Conservation (phyloP, 129 eudicot genomes). For the Heracleum sosnowskyi region DNA sequence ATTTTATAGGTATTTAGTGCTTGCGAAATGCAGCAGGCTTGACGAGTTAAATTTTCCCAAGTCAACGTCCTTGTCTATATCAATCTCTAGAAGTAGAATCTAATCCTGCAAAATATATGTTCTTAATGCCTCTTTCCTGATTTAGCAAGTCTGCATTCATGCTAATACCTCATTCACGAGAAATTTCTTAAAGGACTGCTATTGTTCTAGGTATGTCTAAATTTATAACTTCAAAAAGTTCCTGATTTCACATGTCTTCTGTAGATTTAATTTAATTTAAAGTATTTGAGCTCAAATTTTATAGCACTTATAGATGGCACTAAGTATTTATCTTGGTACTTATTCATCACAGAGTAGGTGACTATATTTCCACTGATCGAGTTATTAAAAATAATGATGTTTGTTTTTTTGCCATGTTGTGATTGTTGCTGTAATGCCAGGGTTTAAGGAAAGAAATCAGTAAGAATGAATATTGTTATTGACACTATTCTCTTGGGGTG, state of each 20-base stretch:
- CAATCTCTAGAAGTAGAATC: neutral
- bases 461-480: neutral
- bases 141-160: neutral
- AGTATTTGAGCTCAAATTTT: neutral
- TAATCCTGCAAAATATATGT: neutral
- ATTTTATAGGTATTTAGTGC: too few relatives aligned
- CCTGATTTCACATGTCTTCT: neutral
- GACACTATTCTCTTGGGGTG: neutral
- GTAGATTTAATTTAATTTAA: neutral
- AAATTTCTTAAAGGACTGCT: too few relatives aligned
- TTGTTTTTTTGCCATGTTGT: neutral
- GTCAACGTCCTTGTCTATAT: neutral
- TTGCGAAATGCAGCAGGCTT: too few relatives aligned
- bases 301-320: neutral
- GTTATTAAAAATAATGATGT: neutral
- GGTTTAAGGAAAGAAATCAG: neutral
- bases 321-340: neutral
- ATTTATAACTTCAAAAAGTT: neutral
- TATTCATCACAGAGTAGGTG: neutral
- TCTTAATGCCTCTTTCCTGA: neutral
- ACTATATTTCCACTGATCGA: neutral
- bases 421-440: neutral
- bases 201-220: neutral
- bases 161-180: too few relatives aligned
- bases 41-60: too few relatives aligned